Base-by-base conservation (phyloP, 257 asterid genomes). In the Avicennia marina region DNA sequence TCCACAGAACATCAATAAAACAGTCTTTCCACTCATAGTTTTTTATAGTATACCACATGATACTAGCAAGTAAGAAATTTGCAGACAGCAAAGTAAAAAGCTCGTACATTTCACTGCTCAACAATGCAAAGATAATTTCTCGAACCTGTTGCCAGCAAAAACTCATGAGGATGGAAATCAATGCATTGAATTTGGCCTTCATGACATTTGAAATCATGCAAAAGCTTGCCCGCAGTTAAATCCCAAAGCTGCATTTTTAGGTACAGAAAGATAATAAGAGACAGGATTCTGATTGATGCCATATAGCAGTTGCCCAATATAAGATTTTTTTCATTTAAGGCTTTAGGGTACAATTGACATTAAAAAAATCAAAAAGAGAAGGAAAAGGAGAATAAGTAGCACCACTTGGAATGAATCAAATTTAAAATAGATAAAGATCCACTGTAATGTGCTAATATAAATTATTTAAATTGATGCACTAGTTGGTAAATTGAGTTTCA, bases 121-220 rank as follows among this genome's bases (percentile, higher is more conserved):
- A 58, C 42, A 56, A 40, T 31, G 46, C 56, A 42, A 15, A 27
- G 33, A 72, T n/a, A n/a, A n/a, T n/a, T n/a, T n/a, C n/a, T 69
- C 81, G 33, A 64, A 91, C 98, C 98, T 88, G 98, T 91, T 53
- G 98, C 98, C 73, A 91, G 79, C 72, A 88, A 72, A 76, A 88
- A 91, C 66, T 91, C 98, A 39, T 91, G 85, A 24, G 98, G 98
- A 64, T 91, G 98, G 73, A 91, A 91, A 67, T 88, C 98, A 52
- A 91, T 91, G 84, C 95, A 83, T 59, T 86, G 94, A 57, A 91
- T 58, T 71, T 91, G 95, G 62, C 98, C 97, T 61, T 91, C 98
- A 24, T 91, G 98, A 72, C 75, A 64, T 78, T 91, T 91, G 68
- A 91, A 85, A 7, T 91, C 98, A 59, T 91, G 98, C 83, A 91